Base-by-base conservation (phyloP, 768 basidiomycete genomes). In the Stropharia rugosoannulata region DNA sequence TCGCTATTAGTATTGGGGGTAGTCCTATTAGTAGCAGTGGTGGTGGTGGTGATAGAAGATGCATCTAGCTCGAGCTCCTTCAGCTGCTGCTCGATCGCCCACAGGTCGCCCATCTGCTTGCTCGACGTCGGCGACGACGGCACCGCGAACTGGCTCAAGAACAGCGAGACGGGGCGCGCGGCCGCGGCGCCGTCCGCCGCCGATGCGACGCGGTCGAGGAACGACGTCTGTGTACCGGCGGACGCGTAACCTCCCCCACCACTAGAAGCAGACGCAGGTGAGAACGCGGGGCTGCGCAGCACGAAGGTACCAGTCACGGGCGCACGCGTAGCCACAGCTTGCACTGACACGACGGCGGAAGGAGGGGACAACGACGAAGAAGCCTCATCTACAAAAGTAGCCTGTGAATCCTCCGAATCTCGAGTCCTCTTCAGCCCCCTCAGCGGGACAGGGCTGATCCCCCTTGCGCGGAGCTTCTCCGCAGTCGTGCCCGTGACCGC, bases 351-450 rank as follows among this genome's bases (percentile, higher is more conserved):
- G 22, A 22, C 22, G 22, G 4, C 22, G 4, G 22, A 1, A 22
- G 22, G 22, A 22, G 22, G 22, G 22, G 22, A 1, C 22, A 22
- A 22, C 22, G 22, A 22, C 22, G 22, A 22, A 22, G 22, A 22
- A 11, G 59, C 57, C 13, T 67, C 61, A 13, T 55, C 25, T 18
- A 69, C 70, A 6, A 76, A 76, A 0, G 86, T 88, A 19, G 64
- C 64, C 51, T 84, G 80, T 1, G 87, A 89, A 65, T 87, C 86
- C 63, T 82, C 80, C n/a, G 87, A 89, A 46, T 81, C 85, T 51
- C 85, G 78, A 12, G 80, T 75, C 1, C 73, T 71, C 39, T 76
- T 73, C 22, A 22, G 22, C 22, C 22, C 22, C 40, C 59, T 62
- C 10, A 65, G 55, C 22, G 57, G 60, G 36, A 67, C 55, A 6